Evolutionary conservation across 345 rosid species (phyloP).

Genomic region (Lepidium didymum): DNA sequence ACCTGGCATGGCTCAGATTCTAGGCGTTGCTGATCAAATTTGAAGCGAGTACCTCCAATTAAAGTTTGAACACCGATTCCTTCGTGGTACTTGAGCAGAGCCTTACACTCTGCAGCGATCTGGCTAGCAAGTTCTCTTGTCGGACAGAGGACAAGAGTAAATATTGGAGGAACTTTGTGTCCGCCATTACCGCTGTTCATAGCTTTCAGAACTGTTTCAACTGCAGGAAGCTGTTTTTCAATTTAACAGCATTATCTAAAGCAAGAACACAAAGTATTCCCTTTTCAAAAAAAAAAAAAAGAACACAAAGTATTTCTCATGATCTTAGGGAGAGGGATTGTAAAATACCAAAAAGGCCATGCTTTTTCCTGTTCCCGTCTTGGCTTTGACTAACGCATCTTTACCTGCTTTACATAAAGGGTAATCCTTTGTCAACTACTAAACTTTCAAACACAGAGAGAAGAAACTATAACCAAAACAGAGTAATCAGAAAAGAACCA

Average conservation of each 20-base stretch:
- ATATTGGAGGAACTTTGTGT: conserved; percentile 46
- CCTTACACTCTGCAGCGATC: conserved; percentile 91
- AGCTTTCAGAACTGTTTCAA: conserved; percentile 93
- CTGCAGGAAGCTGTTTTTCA: conserved; percentile 90
- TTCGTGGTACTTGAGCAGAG: conserved; percentile 68
- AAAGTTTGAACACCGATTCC: conserved; percentile 80
- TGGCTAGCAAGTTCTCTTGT: conserved; percentile 95
- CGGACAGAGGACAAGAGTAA: conserved; percentile 80
- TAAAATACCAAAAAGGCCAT: conserved; percentile 77
- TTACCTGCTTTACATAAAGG: conserved; percentile 49
- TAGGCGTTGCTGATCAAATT: conserved; percentile 76
- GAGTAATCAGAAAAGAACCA: background rate
- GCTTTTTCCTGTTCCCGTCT: conserved; percentile 87
- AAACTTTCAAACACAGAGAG: background rate
- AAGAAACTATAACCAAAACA: background rate
- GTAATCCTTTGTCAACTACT: conserved; percentile 5
- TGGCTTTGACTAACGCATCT: conserved; percentile 90
- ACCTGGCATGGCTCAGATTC: conserved; percentile 94
- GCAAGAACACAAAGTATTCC: conserved; percentile 18
- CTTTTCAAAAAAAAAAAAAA: too few relatives aligned
- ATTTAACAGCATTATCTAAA: conserved; percentile 41
- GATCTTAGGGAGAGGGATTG: background rate
- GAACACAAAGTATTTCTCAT: conserved; percentile 8
- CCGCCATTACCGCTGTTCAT: conserved; percentile 21
- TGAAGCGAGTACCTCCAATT: conserved; percentile 92